Evolutionary conservation across 2,329 filamentous ascomycete genomes (phyloP).

Genomic region (Ceratocystis colombiana): DNA sequence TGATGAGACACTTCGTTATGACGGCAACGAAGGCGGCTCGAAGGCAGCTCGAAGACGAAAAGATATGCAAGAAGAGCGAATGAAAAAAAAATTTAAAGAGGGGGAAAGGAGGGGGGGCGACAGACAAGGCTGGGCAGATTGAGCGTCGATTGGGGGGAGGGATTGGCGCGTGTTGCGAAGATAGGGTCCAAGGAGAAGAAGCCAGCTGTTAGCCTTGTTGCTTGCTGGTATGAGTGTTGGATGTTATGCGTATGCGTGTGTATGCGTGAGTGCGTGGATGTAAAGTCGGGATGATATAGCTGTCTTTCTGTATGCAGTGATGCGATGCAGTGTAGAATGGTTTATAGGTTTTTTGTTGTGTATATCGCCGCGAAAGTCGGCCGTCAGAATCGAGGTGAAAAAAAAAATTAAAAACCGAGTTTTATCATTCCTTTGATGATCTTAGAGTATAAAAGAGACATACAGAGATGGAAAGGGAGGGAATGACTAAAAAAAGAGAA

Average conservation of each 20-base stretch:
- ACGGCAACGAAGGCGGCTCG: conserved; percentile 13
- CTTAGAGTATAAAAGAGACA: no score
- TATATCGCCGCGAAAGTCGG: not conserved
- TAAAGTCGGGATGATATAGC: no score
- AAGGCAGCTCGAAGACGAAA: not conserved
- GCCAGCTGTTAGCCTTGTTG: not conserved
- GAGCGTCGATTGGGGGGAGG: not conserved
- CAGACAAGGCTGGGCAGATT: not conserved
- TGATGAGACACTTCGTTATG: conserved; percentile 14
- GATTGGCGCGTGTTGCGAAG: not conserved
- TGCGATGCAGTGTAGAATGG: no score
- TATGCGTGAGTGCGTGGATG: no score
- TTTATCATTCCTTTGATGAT: no score
- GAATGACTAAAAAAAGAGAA: not conserved
- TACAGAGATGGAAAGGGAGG: not conserved
- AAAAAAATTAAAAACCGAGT: not conserved
- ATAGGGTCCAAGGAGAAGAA: conserved; percentile 6
- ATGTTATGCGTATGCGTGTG: no score
- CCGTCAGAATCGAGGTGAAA: not conserved
- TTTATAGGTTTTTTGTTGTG: not conserved
- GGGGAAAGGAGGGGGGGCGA: not conserved
- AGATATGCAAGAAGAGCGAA: not conserved
- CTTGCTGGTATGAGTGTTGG: no score
- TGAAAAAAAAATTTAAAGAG: conserved; percentile 9
- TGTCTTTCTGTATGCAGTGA: no score